phyloP scores from a whole-genome alignment of 179 eudicot genomes.

The Actinidia chinensis region DNA sequence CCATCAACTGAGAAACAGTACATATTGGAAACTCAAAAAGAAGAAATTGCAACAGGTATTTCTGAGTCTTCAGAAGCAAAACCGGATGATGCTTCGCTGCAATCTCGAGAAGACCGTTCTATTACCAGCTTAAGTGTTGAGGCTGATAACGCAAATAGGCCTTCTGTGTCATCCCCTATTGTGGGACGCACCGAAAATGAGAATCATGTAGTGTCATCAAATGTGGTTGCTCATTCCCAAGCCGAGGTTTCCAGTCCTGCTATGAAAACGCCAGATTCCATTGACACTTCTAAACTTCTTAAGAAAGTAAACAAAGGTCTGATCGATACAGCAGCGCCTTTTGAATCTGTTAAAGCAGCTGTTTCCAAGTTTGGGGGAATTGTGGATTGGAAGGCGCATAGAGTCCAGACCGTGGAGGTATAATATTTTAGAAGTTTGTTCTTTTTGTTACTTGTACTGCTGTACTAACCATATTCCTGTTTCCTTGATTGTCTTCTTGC shows the following conservation, averaged over 20 bases:
- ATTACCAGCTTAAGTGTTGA: too few species aligned
- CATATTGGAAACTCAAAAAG: slow-evolving; percentile 18
- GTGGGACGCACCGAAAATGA: background rate
- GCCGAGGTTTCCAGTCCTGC: slow-evolving; percentile 18
- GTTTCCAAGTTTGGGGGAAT: slow-evolving; percentile 96
- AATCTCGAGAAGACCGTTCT: slow-evolving; percentile 3
- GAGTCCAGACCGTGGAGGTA: slow-evolving; percentile 78
- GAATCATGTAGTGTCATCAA: slow-evolving; percentile 11
- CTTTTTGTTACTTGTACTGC: background rate
- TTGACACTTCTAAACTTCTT: slow-evolving; percentile 24
- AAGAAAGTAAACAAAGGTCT: slow-evolving; percentile 38
- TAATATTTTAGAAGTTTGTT: background rate
- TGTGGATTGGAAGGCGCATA: slow-evolving; percentile 96
- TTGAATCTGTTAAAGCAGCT: slow-evolving; percentile 90
- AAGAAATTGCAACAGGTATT: slow-evolving; percentile 6
- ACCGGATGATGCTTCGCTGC: slow-evolving; percentile 3
- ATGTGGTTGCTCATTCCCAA: slow-evolving; percentile 1
- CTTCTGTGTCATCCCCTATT: slow-evolving; percentile 13
- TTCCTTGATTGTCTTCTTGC: background rate
- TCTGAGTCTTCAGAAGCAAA: slow-evolving; percentile 6
- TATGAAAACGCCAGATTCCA: background rate
- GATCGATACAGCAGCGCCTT: slow-evolving; percentile 82
- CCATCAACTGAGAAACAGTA: slow-evolving; percentile 6
- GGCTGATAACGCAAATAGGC: background rate
- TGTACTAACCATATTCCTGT: slow-evolving; percentile 12